A percentile compares a stretch with the other conserved stretches of the same genome.
These are phyloP conservation scores for Gonium pectorale DNA, from an alignment of 139 green algal species.

Conservation along the genomic window DNA sequence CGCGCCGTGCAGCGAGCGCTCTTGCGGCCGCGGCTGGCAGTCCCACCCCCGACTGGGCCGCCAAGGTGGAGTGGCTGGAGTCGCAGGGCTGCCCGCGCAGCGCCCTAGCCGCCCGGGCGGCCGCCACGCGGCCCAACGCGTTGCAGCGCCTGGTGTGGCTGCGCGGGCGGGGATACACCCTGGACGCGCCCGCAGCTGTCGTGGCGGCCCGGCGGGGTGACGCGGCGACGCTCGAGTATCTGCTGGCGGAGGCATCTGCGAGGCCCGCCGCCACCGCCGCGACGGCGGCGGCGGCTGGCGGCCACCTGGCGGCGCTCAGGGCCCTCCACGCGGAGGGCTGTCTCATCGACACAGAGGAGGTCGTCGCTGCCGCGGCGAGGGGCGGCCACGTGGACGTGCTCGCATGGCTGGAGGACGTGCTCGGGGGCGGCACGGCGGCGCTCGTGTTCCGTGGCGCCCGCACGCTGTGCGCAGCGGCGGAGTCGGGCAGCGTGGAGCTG, in stretches of 20 bases:
- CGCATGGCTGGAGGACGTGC: neutral
- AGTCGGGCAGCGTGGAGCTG: neutral
- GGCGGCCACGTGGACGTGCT: neutral
- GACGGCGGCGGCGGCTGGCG: neutral
- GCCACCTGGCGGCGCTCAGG: neutral
- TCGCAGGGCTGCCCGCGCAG: neutral
- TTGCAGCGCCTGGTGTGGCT: neutral
- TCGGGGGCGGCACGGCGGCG: neutral
- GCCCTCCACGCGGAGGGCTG: neutral
- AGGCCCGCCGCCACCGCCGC: neutral
- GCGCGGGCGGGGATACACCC: neutral
- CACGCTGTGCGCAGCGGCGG: neutral
- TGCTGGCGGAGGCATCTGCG: neutral
- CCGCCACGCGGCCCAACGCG: neutral
- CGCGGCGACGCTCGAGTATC: neutral
- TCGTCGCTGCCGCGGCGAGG: neutral
- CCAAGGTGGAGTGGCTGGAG: slow-evolving; percentile 15
- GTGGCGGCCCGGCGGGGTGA: neutral
- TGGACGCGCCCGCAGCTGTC: neutral
- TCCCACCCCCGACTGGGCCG: neutral
- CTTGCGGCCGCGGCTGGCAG: neutral
- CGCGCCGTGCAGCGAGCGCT: neutral
- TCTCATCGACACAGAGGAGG: neutral
- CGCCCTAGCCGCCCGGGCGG: neutral
- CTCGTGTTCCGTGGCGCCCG: neutral